These are phyloP conservation scores for Myriosclerotinia curreyana DNA, from an alignment of 2,329 filamentous ascomycete species.

Conservation along the genomic window DNA sequence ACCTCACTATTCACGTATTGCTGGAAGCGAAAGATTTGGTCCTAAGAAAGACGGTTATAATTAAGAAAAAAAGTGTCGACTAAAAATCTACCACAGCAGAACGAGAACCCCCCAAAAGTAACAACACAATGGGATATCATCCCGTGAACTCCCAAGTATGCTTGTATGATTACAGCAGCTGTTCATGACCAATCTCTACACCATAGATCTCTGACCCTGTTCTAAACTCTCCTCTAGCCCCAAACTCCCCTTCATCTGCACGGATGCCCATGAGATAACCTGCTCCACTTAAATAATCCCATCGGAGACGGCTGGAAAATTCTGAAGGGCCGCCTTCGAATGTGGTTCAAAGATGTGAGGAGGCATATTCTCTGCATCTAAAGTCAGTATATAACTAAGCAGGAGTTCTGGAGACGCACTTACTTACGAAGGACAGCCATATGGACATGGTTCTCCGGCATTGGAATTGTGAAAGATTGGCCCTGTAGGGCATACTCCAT, in stretches of 20 bases:
- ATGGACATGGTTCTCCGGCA: slow-evolving; percentile 13
- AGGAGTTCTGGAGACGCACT: slow-evolving; percentile 12
- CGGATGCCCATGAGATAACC: slow-evolving; percentile 13
- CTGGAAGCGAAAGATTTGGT: neutral
- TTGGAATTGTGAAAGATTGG: no score
- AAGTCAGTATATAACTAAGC: slow-evolving; percentile 5
- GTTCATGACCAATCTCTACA: slow-evolving; percentile 15
- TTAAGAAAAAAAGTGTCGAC: slow-evolving; percentile 19
- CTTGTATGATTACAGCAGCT: slow-evolving; percentile 22
- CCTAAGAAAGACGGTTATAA: slow-evolving; percentile 4
- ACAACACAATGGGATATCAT: slow-evolving; percentile 18
- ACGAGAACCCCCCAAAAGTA: slow-evolving; percentile 18
- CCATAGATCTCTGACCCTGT: slow-evolving; percentile 1
- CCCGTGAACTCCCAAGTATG: slow-evolving; percentile 23
- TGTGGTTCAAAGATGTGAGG: slow-evolving; percentile 14
- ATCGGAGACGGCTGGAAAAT: slow-evolving; percentile 15
- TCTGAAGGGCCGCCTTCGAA: slow-evolving; percentile 5
- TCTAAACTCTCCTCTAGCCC: slow-evolving; percentile 10
- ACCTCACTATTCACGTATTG: slow-evolving; percentile 11
- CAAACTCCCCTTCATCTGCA: slow-evolving; percentile 13
- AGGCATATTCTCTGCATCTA: slow-evolving; percentile 3
- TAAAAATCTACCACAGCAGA: slow-evolving; percentile 22
- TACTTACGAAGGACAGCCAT: slow-evolving; percentile 21
- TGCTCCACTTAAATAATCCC: slow-evolving; percentile 16
- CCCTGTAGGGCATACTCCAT: slow-evolving; percentile 7